A percentile compares a stretch with the other conserved stretches of the same genome.
Conservation (phyloP, 352 stramenopile species). For the Saprolegnia diclina region DNA sequence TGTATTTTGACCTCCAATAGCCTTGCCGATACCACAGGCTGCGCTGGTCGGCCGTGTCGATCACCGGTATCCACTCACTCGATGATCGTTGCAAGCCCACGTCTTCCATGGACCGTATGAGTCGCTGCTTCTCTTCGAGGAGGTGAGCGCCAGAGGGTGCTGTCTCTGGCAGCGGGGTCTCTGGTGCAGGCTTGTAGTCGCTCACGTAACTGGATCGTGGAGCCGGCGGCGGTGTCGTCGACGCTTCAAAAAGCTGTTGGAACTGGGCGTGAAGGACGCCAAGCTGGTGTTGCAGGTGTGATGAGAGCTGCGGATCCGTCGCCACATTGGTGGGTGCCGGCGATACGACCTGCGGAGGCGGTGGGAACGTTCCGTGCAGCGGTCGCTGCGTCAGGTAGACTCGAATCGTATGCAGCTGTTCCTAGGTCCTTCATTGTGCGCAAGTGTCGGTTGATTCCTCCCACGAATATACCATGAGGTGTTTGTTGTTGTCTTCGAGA, state of each 20-base stretch:
- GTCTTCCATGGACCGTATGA: slow-evolving; percentile 39
- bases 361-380: slow-evolving; percentile 25
- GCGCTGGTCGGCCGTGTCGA: slow-evolving; percentile 15
- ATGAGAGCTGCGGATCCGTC: slow-evolving; percentile 34
- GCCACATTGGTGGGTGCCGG: neutral
- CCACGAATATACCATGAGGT: slow-evolving; percentile 31
- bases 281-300: slow-evolving; percentile 46
- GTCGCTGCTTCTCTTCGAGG: slow-evolving; percentile 37
- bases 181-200: neutral
- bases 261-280: slow-evolving; percentile 50
- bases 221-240: slow-evolving; percentile 22
- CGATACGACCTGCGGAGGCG: neutral
- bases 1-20: slow-evolving; percentile 52
- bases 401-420: slow-evolving; percentile 52
- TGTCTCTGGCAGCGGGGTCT: neutral
- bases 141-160: slow-evolving; percentile 25
- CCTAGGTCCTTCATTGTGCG: slow-evolving; percentile 12
- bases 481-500: slow-evolving; percentile 56
- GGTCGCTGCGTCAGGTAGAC: slow-evolving; percentile 50
- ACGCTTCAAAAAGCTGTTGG: slow-evolving; percentile 50
- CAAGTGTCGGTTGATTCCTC: no score
- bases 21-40: slow-evolving; percentile 45
- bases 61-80: slow-evolving; percentile 16
- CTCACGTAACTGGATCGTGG: neutral
- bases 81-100: slow-evolving; percentile 18